Evolutionary conservation across 768 basidiomycete genomes (phyloP), one percentile per base, ranked within the genome.

Genomic region (Suillus placidus): DNA sequence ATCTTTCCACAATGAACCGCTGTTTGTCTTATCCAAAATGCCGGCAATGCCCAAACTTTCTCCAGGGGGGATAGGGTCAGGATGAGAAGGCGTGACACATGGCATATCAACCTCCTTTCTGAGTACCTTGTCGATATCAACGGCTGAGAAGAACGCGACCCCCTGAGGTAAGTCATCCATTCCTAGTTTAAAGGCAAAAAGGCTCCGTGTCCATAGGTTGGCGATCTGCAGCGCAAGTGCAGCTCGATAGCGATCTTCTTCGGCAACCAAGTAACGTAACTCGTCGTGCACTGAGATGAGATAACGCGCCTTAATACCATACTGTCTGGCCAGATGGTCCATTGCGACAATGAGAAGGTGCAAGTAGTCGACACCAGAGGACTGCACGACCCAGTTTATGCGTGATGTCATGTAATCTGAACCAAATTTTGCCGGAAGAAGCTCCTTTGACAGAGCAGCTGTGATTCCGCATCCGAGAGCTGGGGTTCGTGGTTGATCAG

Each of bases 361-460:
- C 10, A 99, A 89, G 74, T 99, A 99, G 77, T 99, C 97, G 51
- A 99, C 97, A 4, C 97, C 97, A 0, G 95, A 97, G 4, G 96
- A 98, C 72, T 99, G 97, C 7, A 99, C 97, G 58, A 96, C 97
- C 97, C 97, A 99, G 73, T 99, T 99, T 80, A 99, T 96, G 51
- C 97, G 88, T 7, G 95, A 97, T 0, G 97, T 91, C 85, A 99
- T 90, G 76, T 93, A 99, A 68, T 96, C 93, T 0, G 89, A 77
- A 14, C 92, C 93, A 66, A 94, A 93, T 64, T 84, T 86, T 40
- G 87, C 86, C 0, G 92, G 91, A 2, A 99, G 85, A 73, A 94
- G 90, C 67, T 92, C 89, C 78, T 93, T 96, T 35, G 91, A 91
- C n/a, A 99, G 83, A 0, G 97, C 97, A 60, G 91, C 86, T 1